Evolutionary conservation across 1,139 yeast species (phyloP).

Genomic region (Debaryomycetaceae sp.): DNA sequence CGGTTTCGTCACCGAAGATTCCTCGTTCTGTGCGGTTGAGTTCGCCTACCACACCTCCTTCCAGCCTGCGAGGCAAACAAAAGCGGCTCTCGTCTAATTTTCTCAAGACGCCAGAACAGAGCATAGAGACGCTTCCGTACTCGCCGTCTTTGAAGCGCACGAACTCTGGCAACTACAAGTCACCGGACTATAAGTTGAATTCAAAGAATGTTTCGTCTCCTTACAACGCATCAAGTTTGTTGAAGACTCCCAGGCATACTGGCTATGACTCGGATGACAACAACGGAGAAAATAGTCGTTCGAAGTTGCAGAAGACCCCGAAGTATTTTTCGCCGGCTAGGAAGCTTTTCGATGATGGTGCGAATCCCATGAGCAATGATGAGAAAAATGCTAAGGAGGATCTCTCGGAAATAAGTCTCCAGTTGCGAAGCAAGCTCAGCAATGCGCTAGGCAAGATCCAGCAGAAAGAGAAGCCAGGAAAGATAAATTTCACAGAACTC

Average conservation of each 20-base stretch:
- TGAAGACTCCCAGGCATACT: constrained; percentile 36
- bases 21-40: constrained; percentile 15
- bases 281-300: constrained; percentile 8
- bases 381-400: constrained; percentile 19
- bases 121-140: constrained; percentile 24
- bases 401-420: constrained; percentile 36
- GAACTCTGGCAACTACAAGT: constrained; percentile 26
- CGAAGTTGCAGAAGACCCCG: constrained; percentile 38
- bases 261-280: constrained; percentile 25
- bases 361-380: constrained; percentile 12
- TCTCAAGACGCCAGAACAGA: constrained; percentile 33
- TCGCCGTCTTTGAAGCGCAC: constrained; percentile 40
- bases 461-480: constrained; percentile 13
- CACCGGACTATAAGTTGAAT: constrained; percentile 31
- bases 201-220: constrained; percentile 28
- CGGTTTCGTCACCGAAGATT: constrained; percentile 28
- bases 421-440: constrained; percentile 35
- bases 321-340: constrained; percentile 43
- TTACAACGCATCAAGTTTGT: constrained; percentile 19
- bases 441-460: constrained; percentile 42
- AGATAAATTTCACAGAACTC: constrained; percentile 31
- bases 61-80: constrained; percentile 14
- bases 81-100: constrained; percentile 21
- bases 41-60: constrained; percentile 30
- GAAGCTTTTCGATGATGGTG: constrained; percentile 21